Evolutionary conservation across 1,139 yeast genomes (phyloP).

Genomic region (Candida pseudoviswanathii): DNA sequence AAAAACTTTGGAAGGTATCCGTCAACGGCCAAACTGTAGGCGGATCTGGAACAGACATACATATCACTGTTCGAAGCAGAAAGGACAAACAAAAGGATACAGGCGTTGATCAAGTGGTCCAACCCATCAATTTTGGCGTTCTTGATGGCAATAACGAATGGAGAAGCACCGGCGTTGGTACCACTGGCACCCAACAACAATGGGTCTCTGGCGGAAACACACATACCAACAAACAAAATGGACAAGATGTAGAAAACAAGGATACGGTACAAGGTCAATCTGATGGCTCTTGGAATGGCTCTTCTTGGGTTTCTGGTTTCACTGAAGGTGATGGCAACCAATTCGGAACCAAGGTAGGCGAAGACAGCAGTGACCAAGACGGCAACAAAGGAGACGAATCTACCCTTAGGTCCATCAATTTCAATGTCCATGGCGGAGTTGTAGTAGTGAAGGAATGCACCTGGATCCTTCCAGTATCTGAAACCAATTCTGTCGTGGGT

Average conservation of each 20-base stretch:
- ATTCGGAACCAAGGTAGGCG: slow-evolving; percentile 78
- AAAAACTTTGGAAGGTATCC: slow-evolving; percentile 58
- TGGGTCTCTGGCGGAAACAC: slow-evolving; percentile 72
- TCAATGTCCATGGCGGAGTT: slow-evolving; percentile 27
- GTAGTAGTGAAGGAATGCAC: slow-evolving; percentile 56
- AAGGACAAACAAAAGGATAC: slow-evolving; percentile 46
- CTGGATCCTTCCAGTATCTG: slow-evolving; percentile 66
- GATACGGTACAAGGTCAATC: slow-evolving; percentile 75
- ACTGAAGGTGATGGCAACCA: slow-evolving; percentile 67
- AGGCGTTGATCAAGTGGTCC: slow-evolving; percentile 49
- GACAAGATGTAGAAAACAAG: slow-evolving; percentile 67
- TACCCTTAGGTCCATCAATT: slow-evolving; percentile 30
- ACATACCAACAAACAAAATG: slow-evolving; percentile 70
- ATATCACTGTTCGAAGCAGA: slow-evolving; percentile 53
- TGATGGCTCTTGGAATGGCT: slow-evolving; percentile 77
- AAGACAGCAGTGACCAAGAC: slow-evolving; percentile 75
- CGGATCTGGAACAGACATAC: slow-evolving; percentile 50
- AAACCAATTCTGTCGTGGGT: slow-evolving; percentile 63
- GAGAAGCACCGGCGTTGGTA: slow-evolving; percentile 73
- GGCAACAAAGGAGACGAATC: slow-evolving; percentile 65
- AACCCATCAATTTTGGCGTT: slow-evolving; percentile 45
- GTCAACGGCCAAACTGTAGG: slow-evolving; percentile 47
- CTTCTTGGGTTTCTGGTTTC: slow-evolving; percentile 77
- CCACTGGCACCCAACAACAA: slow-evolving; percentile 40
- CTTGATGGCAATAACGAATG: slow-evolving; percentile 58